Evolutionary conservation across 176 grass and related monocot species (phyloP).

Genomic region (Musa schizocarpa): DNA sequence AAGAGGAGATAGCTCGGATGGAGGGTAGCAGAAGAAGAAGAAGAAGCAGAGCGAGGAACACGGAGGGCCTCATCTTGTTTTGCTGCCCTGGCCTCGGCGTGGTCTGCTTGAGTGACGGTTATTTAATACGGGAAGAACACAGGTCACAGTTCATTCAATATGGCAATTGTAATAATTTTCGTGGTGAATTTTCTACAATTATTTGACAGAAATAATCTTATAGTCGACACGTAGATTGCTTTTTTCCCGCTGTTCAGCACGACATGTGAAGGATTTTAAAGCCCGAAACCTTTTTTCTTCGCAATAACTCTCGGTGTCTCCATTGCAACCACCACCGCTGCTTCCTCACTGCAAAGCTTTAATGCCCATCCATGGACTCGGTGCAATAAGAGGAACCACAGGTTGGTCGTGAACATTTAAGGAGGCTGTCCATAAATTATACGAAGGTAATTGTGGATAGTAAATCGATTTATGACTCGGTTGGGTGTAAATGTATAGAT

Average conservation of each 20-base stretch:
- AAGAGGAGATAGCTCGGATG: neutral
- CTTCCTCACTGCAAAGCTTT: neutral
- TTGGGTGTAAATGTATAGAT: no score
- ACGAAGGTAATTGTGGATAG: no score
- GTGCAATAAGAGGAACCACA: neutral
- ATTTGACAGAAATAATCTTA: no score
- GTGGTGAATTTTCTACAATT: no score
- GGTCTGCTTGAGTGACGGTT: no score
- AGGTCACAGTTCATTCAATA: no score
- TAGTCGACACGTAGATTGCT: no score
- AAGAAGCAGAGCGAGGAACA: neutral
- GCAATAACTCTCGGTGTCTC: neutral
- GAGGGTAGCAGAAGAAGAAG: neutral
- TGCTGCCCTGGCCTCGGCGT: neutral
- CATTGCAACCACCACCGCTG: neutral
- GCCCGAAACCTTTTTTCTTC: neutral
- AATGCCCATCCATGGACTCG: conserved; percentile 7
- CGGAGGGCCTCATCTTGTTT: neutral
- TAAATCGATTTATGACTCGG: no score
- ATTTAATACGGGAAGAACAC: no score
- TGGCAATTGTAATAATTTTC: no score
- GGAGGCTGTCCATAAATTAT: neutral
- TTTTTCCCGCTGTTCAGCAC: no score
- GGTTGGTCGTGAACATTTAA: neutral
- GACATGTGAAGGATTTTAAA: neutral